Percentiles rank a stretch among this genome's conserved stretches.
phyloP scores from a whole-genome alignment of 2,329 filamentous ascomycete species.

The Colletotrichum phormii region DNA sequence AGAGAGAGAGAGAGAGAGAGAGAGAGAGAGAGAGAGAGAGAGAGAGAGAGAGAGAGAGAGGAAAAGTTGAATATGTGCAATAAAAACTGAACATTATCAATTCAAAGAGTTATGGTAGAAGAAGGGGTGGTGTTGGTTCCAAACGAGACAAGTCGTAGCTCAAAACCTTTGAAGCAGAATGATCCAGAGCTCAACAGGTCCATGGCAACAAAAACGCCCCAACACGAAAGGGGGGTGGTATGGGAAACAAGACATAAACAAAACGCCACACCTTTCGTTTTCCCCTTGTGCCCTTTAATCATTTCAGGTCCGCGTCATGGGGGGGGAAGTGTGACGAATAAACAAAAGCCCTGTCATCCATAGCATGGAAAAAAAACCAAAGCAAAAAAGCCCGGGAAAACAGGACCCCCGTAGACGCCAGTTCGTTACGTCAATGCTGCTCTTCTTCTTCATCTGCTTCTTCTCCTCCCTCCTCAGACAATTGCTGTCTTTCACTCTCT shows the following conservation, averaged over 20 bases:
- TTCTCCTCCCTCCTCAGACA: not conserved
- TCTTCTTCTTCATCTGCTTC: not conserved
- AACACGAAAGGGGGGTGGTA: not conserved
- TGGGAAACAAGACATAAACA: not conserved
- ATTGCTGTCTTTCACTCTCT: not conserved
- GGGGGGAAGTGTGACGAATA: not conserved
- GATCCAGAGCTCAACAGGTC: not conserved
- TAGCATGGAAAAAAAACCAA: slow-evolving; percentile 10
- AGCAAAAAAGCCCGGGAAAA: slow-evolving; percentile 21
- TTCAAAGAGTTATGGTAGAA: slow-evolving; percentile 20
- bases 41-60: too few relatives aligned
- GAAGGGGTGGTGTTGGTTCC: not conserved
- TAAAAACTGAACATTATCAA: slow-evolving; percentile 15
- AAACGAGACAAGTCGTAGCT: not conserved
- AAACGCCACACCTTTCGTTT: slow-evolving; percentile 11
- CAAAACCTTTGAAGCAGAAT: not conserved
- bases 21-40: too few relatives aligned
- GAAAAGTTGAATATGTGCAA: not conserved
- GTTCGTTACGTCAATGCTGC: slow-evolving; percentile 35
- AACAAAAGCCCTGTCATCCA: not conserved
- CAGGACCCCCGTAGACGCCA: slow-evolving; percentile 34
- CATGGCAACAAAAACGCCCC: not conserved
- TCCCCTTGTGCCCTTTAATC: not conserved
- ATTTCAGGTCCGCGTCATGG: not conserved
- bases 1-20: too few relatives aligned